Conservation (phyloP, 441 rosid species). For the Theobroma grandiflorum region DNA sequence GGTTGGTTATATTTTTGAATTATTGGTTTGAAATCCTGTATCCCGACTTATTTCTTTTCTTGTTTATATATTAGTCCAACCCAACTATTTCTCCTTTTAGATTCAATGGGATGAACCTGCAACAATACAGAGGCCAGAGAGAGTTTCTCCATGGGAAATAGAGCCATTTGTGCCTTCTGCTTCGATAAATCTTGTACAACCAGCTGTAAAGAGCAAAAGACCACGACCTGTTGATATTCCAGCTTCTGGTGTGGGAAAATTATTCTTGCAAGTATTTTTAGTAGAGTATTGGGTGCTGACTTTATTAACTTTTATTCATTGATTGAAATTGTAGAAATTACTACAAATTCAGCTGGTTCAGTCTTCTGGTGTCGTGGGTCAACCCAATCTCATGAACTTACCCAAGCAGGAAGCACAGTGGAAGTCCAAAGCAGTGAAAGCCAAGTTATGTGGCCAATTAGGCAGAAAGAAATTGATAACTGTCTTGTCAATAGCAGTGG, state of each 20-base stretch:
- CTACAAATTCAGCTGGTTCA: constrained; percentile 45
- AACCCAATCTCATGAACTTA: constrained; percentile 48
- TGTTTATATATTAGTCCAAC: constrained; percentile 32
- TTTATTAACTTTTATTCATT: constrained; percentile 26
- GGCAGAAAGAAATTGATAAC: constrained; percentile 48
- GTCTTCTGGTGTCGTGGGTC: constrained; percentile 54
- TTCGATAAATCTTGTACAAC: constrained; percentile 49
- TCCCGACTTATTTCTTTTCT: constrained; percentile 24
- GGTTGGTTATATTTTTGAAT: constrained; percentile 48
- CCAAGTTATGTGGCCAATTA: constrained; percentile 49
- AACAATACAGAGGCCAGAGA: constrained; percentile 73
- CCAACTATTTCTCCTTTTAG: constrained; percentile 45
- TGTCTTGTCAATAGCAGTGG: constrained; percentile 31
- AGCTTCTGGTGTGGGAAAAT: constrained; percentile 51
- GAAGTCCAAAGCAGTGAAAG: constrained; percentile 59
- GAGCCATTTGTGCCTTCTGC: constrained; percentile 66
- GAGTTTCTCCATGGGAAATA: constrained; percentile 96
- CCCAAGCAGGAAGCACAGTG: constrained; percentile 39
- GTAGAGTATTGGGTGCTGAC: background rate
- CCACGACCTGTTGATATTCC: constrained; percentile 60
- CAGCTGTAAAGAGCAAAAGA: constrained; percentile 69
- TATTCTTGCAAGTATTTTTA: constrained; percentile 6
- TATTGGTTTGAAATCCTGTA: constrained; percentile 16
- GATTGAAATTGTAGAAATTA: constrained; percentile 45
- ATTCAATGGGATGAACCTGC: constrained; percentile 95